Percentiles rank a stretch among this genome's conserved stretches.
phyloP scores from a whole-genome alignment of 2,329 filamentous ascomycete species.

The Botrytis elliptica region DNA sequence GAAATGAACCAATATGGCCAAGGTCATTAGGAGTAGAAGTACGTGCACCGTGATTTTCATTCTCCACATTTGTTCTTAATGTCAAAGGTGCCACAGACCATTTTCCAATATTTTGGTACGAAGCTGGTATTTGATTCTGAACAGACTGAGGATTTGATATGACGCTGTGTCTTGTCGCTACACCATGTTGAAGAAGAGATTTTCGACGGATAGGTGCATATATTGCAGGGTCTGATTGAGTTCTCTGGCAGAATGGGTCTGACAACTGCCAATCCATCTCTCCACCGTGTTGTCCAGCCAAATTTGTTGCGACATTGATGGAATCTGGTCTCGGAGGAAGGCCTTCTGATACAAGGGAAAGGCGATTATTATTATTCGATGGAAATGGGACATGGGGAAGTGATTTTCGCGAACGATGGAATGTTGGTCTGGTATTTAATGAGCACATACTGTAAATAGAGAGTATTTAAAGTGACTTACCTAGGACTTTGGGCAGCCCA shows the following conservation, averaged over 20 bases:
- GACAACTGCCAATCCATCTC: constrained; percentile 20
- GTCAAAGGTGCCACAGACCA: constrained; percentile 15
- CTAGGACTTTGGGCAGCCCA: constrained; percentile 5
- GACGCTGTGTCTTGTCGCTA: constrained; percentile 36
- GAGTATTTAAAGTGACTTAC: neutral
- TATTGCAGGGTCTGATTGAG: constrained; percentile 30
- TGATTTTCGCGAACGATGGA: constrained; percentile 28
- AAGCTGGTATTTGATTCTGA: constrained; percentile 20
- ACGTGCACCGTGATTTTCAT: constrained; percentile 25
- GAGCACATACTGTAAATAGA: neutral
- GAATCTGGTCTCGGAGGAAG: constrained; percentile 27
- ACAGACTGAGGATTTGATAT: constrained; percentile 11
- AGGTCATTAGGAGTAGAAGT: constrained; percentile 51
- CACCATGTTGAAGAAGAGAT: constrained; percentile 37
- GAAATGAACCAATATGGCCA: constrained; percentile 59
- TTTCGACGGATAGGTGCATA: constrained; percentile 36
- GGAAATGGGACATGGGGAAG: constrained; percentile 28
- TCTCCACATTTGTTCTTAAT: constrained; percentile 15
- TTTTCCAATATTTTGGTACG: constrained; percentile 13
- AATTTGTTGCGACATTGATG: constrained; percentile 6
- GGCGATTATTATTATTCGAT: constrained; percentile 27
- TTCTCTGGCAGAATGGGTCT: constrained; percentile 22
- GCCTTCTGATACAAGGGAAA: constrained; percentile 35
- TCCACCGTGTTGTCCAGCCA: constrained; percentile 16
- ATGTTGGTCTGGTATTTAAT: constrained; percentile 6